Evolutionary conservation across 495 filamentous ascomycete species (phyloP), one percentile per base, ranked within the genome.

Genomic region (Aspergillus ostianus): DNA sequence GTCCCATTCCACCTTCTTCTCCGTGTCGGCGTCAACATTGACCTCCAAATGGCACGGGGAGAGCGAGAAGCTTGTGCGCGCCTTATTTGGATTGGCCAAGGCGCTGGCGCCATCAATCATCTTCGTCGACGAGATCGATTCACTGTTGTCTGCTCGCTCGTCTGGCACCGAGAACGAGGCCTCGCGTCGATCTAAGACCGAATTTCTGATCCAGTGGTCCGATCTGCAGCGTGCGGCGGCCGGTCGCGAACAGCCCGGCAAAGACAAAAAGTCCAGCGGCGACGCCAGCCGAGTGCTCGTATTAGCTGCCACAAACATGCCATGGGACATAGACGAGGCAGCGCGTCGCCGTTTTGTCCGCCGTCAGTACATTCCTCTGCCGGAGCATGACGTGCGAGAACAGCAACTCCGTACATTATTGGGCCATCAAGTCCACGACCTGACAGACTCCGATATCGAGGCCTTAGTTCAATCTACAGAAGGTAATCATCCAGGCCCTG

Each of bases 121-220:
- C 64, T 99, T 99, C 63, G 93, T 99, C 6, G 94, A 99, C 66
- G 94, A 99, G 70, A 99, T 99, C 65, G 94, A 99, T 71, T 97
- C 94, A 1, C 76, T 99, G 6, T 81, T 99, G 1, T 95, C 91
- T 0, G 84, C 92, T 3, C 85, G 94, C 21, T 89, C 87, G 8
- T 91, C 91, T 0, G 85, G 83, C 3, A 87, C 91, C 6, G 94
- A 99, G 65, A 88, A 98, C 68, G 94, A 99, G 73, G 90, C 95
- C 6, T 96, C 92, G 8, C 82, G 93, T 45, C 83, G 95, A 26
- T 96, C 97, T 65, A 98, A 99, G 75, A 99, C 94, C 0, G 94
- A 99, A 67, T 99, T 99, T 59, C 72, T 99, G 55, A 97, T 99
- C 47, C 93, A 97, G 67, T 99, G 94, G 94, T 92, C 88, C 50